Conservation (phyloP, 1,284 basidiomycete species). For the Peniophora sp. region DNA sequence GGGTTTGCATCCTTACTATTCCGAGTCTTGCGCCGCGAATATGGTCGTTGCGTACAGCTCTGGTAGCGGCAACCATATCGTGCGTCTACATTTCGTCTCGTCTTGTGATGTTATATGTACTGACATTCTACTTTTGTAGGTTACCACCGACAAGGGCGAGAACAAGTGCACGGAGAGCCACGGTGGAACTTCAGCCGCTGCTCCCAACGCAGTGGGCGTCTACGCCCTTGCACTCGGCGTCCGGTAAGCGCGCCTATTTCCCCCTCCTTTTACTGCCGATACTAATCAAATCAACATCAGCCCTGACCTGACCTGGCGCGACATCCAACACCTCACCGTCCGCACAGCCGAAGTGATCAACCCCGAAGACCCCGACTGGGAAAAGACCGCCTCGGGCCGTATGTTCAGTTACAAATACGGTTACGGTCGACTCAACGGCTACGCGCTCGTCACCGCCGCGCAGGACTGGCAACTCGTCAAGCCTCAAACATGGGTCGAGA, state of each 20-base stretch:
- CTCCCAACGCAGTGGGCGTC: conserved; percentile 90
- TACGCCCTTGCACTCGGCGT: conserved; percentile 83
- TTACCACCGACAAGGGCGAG: conserved; percentile 77
- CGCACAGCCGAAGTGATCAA: conserved; percentile 78
- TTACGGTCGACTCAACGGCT: conserved; percentile 86
- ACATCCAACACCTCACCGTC: conserved; percentile 90
- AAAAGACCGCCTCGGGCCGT: conserved; percentile 71
- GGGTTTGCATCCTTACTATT: conserved; percentile 94
- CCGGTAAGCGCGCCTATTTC: conserved; percentile 36
- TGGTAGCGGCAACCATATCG: conserved; percentile 89
- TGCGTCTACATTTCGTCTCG: conserved; percentile 45
- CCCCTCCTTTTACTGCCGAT: neutral
- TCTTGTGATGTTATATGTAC: conserved; percentile 9
- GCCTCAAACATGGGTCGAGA: conserved; percentile 88
- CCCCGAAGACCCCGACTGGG: conserved; percentile 92
- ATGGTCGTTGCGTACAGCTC: conserved; percentile 96
- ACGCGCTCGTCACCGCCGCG: conserved; percentile 76
- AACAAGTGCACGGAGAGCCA: conserved; percentile 80
- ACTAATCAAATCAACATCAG: conserved; percentile 26
- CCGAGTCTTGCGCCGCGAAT: conserved; percentile 94
- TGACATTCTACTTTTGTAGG: conserved; percentile 37
- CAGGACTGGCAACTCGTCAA: conserved; percentile 84
- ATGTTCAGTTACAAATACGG: conserved; percentile 97
- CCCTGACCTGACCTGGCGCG: conserved; percentile 94
- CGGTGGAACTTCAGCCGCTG: conserved; percentile 96